phyloP scores from a whole-genome alignment of 495 filamentous ascomycete genomes.

The Aspergillus diversus region DNA sequence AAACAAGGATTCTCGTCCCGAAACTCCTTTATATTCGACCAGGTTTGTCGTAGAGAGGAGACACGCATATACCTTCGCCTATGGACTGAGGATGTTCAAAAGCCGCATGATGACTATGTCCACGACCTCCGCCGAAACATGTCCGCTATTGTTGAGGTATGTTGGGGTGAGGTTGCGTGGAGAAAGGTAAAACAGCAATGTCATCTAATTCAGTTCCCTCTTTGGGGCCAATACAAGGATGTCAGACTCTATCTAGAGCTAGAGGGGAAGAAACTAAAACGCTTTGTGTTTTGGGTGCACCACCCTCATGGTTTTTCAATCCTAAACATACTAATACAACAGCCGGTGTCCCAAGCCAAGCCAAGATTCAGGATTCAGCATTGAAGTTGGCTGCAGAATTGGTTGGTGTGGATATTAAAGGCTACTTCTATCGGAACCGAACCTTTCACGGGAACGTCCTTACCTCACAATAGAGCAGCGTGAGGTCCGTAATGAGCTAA shows the following conservation, averaged over 20 bases:
- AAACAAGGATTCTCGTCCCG: background rate
- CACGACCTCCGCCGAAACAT: background rate
- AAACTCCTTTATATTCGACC: background rate
- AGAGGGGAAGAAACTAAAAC: background rate
- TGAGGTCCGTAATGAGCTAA: background rate
- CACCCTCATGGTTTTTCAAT: background rate
- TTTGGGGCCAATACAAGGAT: background rate
- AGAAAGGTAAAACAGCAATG: background rate
- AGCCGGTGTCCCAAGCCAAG: background rate
- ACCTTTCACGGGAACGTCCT: background rate
- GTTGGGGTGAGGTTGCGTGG: background rate
- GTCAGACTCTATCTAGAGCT: background rate
- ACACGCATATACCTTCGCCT: background rate
- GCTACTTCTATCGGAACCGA: background rate
- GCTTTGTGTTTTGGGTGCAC: background rate
- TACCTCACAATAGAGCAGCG: background rate
- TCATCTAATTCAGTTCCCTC: background rate
- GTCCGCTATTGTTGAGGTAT: background rate
- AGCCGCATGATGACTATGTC: background rate
- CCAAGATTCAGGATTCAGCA: background rate
- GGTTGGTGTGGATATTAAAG: background rate
- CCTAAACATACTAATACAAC: background rate
- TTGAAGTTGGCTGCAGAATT: background rate
- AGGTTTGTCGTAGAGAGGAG: slow-evolving; percentile 2
- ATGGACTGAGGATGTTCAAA: background rate